A percentile compares a stretch with the other conserved stretches of the same genome.
Evolutionary conservation across 768 basidiomycete species (phyloP).

Genomic region (Suillus occidentalis): DNA sequence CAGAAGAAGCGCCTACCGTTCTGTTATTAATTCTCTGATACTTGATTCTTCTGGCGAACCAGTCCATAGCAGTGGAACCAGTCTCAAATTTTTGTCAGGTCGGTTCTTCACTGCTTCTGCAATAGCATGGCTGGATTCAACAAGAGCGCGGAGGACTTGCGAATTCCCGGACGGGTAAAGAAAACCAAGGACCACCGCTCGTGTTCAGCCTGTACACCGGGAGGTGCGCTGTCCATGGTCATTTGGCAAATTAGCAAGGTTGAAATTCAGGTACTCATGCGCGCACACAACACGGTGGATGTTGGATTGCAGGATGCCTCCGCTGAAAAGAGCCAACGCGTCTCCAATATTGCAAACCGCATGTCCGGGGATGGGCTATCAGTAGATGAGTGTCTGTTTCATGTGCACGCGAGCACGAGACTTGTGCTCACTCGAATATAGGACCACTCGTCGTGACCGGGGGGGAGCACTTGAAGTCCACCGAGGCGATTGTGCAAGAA

Average conservation of each 20-base stretch:
- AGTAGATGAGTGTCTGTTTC: background rate
- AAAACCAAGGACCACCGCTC: conserved; percentile 69
- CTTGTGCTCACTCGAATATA: conserved; percentile 55
- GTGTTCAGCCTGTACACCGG: conserved; percentile 49
- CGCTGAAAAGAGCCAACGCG: conserved; percentile 59
- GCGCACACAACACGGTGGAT: conserved; percentile 54
- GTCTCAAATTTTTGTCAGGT: conserved; percentile 39
- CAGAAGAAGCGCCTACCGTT: conserved; percentile 28
- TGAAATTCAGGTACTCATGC: background rate
- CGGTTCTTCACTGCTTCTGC: conserved; percentile 39
- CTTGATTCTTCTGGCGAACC: conserved; percentile 42
- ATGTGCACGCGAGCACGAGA: background rate
- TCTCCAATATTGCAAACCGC: conserved; percentile 66
- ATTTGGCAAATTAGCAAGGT: background rate
- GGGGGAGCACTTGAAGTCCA: conserved; percentile 67
- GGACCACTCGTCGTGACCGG: conserved; percentile 61
- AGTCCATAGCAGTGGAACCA: conserved; percentile 37
- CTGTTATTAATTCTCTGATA: conserved; percentile 43
- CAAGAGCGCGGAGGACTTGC: conserved; percentile 48
- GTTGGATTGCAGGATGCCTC: conserved; percentile 63
- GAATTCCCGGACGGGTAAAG: conserved; percentile 65
- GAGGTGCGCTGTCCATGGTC: conserved; percentile 40
- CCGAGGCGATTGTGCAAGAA: conserved; percentile 72
- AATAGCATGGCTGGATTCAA: conserved; percentile 50
- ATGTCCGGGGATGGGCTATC: conserved; percentile 51